Evolutionary conservation across 2,329 filamentous ascomycete species (phyloP).

Genomic region (Dryadomyces sulphureus): DNA sequence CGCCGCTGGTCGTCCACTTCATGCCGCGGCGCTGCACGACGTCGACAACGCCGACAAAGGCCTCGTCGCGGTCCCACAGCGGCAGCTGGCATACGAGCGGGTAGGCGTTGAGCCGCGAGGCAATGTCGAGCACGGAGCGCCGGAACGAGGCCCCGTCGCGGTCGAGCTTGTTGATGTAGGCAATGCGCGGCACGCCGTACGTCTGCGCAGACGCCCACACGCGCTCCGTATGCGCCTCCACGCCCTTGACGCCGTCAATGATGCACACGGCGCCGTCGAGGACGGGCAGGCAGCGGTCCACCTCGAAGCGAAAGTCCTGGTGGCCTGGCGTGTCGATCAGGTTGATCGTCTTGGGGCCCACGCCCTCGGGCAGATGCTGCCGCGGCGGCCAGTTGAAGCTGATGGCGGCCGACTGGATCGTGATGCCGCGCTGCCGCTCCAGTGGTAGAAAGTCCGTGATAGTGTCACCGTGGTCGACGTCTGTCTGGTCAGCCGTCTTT

Average conservation of each 20-base stretch:
- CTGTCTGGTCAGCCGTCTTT: conserved; percentile 26
- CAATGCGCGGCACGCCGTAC: conserved; percentile 69
- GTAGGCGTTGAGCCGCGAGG: conserved; percentile 63
- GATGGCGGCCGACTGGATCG: conserved; percentile 92
- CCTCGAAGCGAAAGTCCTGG: conserved; percentile 95
- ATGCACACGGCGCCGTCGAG: conserved; percentile 21
- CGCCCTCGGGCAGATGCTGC: conserved; percentile 23
- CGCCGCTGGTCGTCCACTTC: conserved; percentile 44
- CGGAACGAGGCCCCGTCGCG: conserved; percentile 72
- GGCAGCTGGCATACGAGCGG: conserved; percentile 90
- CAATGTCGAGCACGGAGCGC: conserved; percentile 74
- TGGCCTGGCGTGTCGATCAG: conserved; percentile 94
- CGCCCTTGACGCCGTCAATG: conserved; percentile 28
- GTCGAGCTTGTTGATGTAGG: conserved; percentile 77
- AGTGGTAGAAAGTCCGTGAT: conserved; percentile 94
- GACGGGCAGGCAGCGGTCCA: conserved; percentile 60
- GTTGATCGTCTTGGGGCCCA: conserved; percentile 56
- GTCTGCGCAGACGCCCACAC: conserved; percentile 86
- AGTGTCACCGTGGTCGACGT: conserved; percentile 92
- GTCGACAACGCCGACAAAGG: conserved; percentile 72
- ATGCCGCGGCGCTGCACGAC: conserved; percentile 62
- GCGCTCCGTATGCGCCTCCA: conserved; percentile 93
- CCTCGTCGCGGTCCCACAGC: conserved; percentile 72
- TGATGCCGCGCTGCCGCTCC: conserved; percentile 84
- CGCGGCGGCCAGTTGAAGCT: conserved; percentile 75